Percentiles rank a stretch among this genome's conserved stretches.
Evolutionary conservation across 73 alveolate genomes (phyloP).

Genomic region (Effrenium voratum): DNA sequence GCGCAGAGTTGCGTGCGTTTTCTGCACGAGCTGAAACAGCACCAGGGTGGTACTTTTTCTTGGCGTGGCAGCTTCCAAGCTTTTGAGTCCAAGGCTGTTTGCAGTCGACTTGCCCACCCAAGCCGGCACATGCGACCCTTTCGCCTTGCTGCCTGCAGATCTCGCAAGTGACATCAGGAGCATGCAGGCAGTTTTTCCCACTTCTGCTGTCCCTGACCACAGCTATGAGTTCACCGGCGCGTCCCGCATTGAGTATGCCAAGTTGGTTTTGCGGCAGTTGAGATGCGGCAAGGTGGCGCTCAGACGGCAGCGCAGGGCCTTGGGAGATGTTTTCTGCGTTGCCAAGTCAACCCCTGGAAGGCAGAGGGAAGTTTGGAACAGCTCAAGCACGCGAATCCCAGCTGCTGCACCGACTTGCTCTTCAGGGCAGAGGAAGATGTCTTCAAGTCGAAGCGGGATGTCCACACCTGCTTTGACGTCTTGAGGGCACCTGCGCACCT

Average conservation of each 20-base stretch:
- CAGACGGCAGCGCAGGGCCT: neutral
- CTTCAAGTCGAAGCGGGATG: neutral
- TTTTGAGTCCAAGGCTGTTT: neutral
- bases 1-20: neutral
- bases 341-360: neutral
- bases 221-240: neutral
- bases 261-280: neutral
- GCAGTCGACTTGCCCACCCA: slow-evolving; percentile 19
- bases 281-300: neutral
- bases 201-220: neutral
- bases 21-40: neutral
- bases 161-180: neutral
- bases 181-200: neutral
- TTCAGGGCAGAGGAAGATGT: neutral
- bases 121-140: slow-evolving; percentile 39
- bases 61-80: neutral
- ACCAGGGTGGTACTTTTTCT: neutral
- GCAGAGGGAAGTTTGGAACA: neutral
- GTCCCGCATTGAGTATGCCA: neutral
- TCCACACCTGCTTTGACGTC: neutral
- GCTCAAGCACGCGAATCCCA: neutral
- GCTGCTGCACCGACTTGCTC: neutral
- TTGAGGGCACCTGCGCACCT: neutral
- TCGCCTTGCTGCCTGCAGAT: neutral
- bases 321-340: neutral